A percentile compares a stretch with the other conserved stretches of the same genome.
phyloP scores from a whole-genome alignment of 441 rosid genomes.

The Raphanus hybrid region DNA sequence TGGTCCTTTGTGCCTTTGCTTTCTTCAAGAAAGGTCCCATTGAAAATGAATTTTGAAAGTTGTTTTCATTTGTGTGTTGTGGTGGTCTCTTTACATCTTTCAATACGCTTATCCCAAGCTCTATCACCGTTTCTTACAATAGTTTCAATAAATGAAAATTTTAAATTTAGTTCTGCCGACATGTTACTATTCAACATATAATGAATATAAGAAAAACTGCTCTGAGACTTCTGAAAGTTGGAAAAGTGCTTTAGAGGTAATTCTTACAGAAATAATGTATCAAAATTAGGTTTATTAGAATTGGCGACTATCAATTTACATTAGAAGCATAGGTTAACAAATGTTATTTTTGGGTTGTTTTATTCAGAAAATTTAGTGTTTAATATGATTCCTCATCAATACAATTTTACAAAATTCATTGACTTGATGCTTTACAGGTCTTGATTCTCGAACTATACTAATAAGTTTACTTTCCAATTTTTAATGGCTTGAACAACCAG shows the following conservation, averaged over 20 bases:
- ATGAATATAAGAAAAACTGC: neutral
- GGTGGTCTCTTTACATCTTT: slow-evolving; percentile 28
- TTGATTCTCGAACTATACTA: slow-evolving; percentile 23
- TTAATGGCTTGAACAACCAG: too few relatives aligned
- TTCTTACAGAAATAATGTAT: neutral
- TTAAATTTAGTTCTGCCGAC: slow-evolving; percentile 18
- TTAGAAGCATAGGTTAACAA: slow-evolving; percentile 7
- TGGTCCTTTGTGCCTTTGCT: slow-evolving; percentile 18
- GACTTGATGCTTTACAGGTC: slow-evolving; percentile 27
- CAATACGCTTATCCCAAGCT: neutral
- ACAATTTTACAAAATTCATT: neutral
- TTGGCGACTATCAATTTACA: neutral
- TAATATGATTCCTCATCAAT: slow-evolving; percentile 28
- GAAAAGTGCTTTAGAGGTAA: neutral
- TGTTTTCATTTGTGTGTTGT: slow-evolving; percentile 13
- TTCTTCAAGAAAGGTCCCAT: slow-evolving; percentile 14
- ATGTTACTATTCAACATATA: neutral
- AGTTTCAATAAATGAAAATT: neutral
- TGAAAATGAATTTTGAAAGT: slow-evolving; percentile 26
- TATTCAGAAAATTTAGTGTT: slow-evolving; percentile 17
- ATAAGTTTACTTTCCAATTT: slow-evolving; percentile 24
- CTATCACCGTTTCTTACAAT: slow-evolving; percentile 27
- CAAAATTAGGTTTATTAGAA: neutral
- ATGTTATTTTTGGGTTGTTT: neutral
- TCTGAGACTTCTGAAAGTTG: neutral